Percentiles rank a stretch among this genome's conserved stretches.
phyloP scores from a whole-genome alignment of 2,329 filamentous ascomycete species.

The Aspergillus eucalypticola region DNA sequence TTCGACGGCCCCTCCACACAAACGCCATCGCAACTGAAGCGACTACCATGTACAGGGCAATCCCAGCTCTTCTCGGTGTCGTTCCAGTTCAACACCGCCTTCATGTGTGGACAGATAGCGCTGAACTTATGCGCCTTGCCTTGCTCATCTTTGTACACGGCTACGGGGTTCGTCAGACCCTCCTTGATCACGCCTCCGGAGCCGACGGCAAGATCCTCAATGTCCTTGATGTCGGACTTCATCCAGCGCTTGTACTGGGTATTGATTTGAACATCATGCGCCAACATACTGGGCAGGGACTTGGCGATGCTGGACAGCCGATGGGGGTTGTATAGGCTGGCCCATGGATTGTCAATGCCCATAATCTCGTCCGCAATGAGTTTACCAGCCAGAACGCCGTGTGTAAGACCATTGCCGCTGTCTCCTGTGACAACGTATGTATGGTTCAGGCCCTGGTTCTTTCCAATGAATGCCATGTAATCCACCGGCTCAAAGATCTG shows the following conservation, averaged over 20 bases:
- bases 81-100: constrained; percentile 61
- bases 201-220: constrained; percentile 55
- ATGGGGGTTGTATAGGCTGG: constrained; percentile 53
- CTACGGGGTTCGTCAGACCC: constrained; percentile 50
- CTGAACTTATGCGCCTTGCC: constrained; percentile 54
- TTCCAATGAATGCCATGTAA: constrained; percentile 58
- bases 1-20: constrained; percentile 46
- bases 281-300: constrained; percentile 48
- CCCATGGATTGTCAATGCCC: constrained; percentile 53
- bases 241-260: constrained; percentile 57
- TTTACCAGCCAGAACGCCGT: constrained; percentile 55
- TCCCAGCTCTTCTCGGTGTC: constrained; percentile 55
- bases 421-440: constrained; percentile 59
- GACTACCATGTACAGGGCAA: constrained; percentile 52
- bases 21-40: constrained; percentile 47
- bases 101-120: constrained; percentile 58
- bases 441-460: constrained; percentile 54
- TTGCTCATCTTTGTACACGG: constrained; percentile 58
- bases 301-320: constrained; percentile 49
- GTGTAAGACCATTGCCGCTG: constrained; percentile 59
- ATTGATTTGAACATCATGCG: constrained; percentile 58
- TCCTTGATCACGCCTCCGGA: constrained; percentile 56
- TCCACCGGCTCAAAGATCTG: constrained; percentile 60
- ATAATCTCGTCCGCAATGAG: constrained; percentile 58
- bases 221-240: constrained; percentile 57